Percentiles rank a stretch among this genome's conserved stretches.
phyloP scores from a whole-genome alignment of 2,329 filamentous ascomycete species.

The Talaromyces sp. region DNA sequence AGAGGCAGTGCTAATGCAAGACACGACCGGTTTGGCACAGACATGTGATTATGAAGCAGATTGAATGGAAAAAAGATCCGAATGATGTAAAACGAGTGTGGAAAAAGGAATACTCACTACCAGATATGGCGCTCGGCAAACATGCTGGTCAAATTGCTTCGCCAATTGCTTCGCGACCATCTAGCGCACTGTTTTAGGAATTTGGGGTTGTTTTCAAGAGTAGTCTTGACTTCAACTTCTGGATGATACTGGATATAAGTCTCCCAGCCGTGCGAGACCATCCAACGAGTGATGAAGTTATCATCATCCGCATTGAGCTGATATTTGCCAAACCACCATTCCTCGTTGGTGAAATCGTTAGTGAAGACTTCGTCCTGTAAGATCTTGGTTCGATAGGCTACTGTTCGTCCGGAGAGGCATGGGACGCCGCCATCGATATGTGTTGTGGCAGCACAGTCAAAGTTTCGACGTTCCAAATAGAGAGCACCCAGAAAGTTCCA shows the following conservation, averaged over 20 bases:
- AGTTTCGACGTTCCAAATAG: constrained; percentile 91
- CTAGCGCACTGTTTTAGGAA: constrained; percentile 91
- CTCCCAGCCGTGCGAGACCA: constrained; percentile 88
- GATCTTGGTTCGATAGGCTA: constrained; percentile 86
- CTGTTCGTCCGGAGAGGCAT: constrained; percentile 91
- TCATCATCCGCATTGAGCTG: constrained; percentile 95
- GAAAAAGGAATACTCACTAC: constrained; percentile 61
- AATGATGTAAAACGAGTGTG: constrained; percentile 14
- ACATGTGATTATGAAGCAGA: constrained; percentile 7
- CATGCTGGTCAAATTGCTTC: constrained; percentile 91
- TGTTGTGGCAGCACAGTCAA: constrained; percentile 93
- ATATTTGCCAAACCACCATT: constrained; percentile 72
- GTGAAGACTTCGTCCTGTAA: constrained; percentile 81
- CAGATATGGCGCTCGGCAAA: constrained; percentile 79
- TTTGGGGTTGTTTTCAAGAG: constrained; percentile 80
- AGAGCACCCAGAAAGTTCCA: constrained; percentile 90
- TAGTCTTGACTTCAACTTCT: constrained; percentile 89
- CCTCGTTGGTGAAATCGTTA: constrained; percentile 85
- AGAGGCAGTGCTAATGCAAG: constrained; percentile 6
- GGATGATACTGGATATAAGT: constrained; percentile 93
- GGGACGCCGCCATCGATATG: constrained; percentile 94
- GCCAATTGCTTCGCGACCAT: constrained; percentile 97
- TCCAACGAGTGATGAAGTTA: constrained; percentile 96
- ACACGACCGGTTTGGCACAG: not conserved
- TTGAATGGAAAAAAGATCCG: not conserved